These are phyloP conservation scores for Fusarium sp. DNA, from an alignment of 2,329 filamentous ascomycete genomes.

Conservation along the genomic window DNA sequence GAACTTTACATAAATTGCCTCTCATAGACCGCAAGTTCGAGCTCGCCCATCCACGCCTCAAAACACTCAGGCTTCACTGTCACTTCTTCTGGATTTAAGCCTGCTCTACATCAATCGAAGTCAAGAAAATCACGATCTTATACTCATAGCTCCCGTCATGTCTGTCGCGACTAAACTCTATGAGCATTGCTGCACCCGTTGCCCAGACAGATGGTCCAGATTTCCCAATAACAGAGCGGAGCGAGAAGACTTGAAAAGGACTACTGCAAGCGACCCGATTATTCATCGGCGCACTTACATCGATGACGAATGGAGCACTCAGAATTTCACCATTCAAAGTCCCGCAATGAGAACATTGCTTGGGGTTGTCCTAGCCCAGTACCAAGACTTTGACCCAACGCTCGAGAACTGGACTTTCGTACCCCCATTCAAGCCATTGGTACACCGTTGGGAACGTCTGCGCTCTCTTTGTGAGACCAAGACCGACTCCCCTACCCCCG, in stretches of 20 bases:
- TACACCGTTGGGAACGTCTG: constrained; percentile 28
- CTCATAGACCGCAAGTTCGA: too few species aligned
- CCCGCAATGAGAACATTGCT: constrained; percentile 14
- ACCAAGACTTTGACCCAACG: constrained; percentile 27
- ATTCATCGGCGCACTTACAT: constrained; percentile 6
- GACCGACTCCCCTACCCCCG: background rate
- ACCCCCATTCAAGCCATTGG: constrained; percentile 22
- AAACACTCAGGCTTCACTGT: too few species aligned
- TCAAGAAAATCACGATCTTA: too few species aligned
- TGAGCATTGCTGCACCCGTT: background rate
- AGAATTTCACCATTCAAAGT: constrained; percentile 24
- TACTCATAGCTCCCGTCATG: background rate
- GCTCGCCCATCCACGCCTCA: too few species aligned
- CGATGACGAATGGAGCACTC: constrained; percentile 16
- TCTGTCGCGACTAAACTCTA: constrained; percentile 14
- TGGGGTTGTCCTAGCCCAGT: background rate
- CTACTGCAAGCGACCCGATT: constrained; percentile 6
- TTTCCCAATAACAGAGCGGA: constrained; percentile 6
- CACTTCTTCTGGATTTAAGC: too few species aligned
- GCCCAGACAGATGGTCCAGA: constrained; percentile 15
- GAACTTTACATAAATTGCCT: too few species aligned
- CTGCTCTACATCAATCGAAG: too few species aligned
- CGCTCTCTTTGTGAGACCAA: background rate
- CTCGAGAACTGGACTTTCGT: constrained; percentile 30
- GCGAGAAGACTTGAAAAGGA: background rate